Evolutionary conservation across 345 rosid genomes (phyloP), one percentile per base, ranked within the genome.

Genomic region (Aquilaria yunnanensis): DNA sequence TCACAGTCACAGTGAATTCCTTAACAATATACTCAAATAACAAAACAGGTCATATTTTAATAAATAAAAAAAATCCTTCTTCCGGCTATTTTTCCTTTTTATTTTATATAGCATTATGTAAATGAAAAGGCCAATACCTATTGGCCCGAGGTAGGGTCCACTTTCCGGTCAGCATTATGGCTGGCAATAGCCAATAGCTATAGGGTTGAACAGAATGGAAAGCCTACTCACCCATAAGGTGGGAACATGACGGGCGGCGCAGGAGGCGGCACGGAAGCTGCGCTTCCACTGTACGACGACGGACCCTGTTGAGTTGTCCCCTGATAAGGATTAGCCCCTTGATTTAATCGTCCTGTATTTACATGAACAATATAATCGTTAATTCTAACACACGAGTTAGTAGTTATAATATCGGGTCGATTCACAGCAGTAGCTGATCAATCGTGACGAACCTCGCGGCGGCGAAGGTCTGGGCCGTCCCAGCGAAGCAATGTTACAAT

Each of bases 401-500:
- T 7, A 37, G 7, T 37, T 9, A 41, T 1, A 32, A 10, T 12
- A 10, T 34, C 47, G 56, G 49, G 45, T 10, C 31, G 61, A 60
- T 60, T 12, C 58, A 63, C n/a, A 31, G 23, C 45, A 9, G 33
- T 37, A 37, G 43, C 2, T 37, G 43, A 37, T 37, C 63, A 55
- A 14, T 12, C 10, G 14, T 14, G 10, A 54, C 37, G 51, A 54
- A 92, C 96, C 98, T 80, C 87, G 70, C 12, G 98, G 89, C 31
- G 98, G 88, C 3, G 93, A 87, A 64, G 84, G 84, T 66, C 95
- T 79, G 0, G 98, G 85, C 71, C 92, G 85, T 66, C 98, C 96
- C 30, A 84, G 75, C 10, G 98, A 84, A 59, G 98, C 96, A 62
- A 92, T 87, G 70, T 92, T 92, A 55, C 98, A 92, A 60, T 92